Evolutionary conservation across 176 grass and related monocot genomes (phyloP), one percentile per base, ranked within the genome.

Genomic region (Avena atlantica): DNA sequence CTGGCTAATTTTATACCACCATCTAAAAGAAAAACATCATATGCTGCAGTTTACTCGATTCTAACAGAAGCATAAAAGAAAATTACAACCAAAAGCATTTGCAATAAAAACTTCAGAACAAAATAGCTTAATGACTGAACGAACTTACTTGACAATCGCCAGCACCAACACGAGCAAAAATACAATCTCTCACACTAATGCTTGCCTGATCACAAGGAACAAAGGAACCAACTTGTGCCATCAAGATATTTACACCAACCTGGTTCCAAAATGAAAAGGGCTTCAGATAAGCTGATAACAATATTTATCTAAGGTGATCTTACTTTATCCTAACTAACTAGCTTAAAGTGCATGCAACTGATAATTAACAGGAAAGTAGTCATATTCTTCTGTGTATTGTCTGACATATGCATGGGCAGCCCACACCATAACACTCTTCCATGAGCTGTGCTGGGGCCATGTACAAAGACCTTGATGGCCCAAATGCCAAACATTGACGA

Each of bases 111-210:
- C 9, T 60, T 24, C 12, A 86, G 57, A 77, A 60, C 9, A 86
- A 80, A 62, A 86, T 65, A 80, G 7, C 4, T 66, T 44, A 17
- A 81, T 14, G 20, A 56, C 65, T 40, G 48, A 76, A 78, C 50
- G 31, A 76, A 89, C 88, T 95, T 91, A 98, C 93, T 84, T 98
- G 96, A 86, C 96, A 98, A 92, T 98, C 96, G 68, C 96, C 96
- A 84, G 96, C 96, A n/a, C 96, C 96, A 88, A 98, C 93, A 89
- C 96, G 96, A 76, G 96, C 91, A 95, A 98, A 98, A 85, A 98
- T 98, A 85, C 96, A 94, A 91, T 98, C 96, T 71, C 96, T 91
- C 74, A 98, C 87, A 79, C 93, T 98, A 82, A 98, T 56, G 65
- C 87, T 98, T 81, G 96, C 96, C 48, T 85, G 78, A 80, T 98